Percentiles rank a stretch among this genome's conserved stretches.
These are phyloP conservation scores for Salvia hispanica DNA, from an alignment of 257 asterid species.

Conservation along the genomic window DNA sequence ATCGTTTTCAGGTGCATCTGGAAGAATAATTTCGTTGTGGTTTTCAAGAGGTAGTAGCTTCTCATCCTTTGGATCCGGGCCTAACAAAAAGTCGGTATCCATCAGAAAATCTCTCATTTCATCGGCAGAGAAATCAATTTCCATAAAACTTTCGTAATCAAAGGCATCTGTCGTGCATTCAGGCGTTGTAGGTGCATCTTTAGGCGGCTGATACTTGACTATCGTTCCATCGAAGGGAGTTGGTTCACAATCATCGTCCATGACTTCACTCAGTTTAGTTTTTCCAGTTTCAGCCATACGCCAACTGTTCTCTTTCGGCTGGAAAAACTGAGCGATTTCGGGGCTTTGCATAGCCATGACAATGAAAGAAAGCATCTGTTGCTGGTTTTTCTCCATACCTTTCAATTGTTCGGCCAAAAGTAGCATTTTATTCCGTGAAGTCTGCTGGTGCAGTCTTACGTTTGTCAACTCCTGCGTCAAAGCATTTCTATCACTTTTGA, in stretches of 20 bases:
- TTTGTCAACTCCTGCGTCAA: slow-evolving; percentile 68
- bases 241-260: slow-evolving; percentile 49
- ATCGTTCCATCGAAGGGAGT: slow-evolving; percentile 55
- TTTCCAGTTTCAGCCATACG: slow-evolving; percentile 48
- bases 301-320: slow-evolving; percentile 77
- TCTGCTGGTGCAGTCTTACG: slow-evolving; percentile 69
- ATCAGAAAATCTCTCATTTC: slow-evolving; percentile 62
- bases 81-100: slow-evolving; percentile 55
- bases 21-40: slow-evolving; percentile 52
- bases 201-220: slow-evolving; percentile 69
- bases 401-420: slow-evolving; percentile 64
- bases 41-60: slow-evolving; percentile 45
- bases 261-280: slow-evolving; percentile 52
- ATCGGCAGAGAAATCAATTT: slow-evolving; percentile 61
- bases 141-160: slow-evolving; percentile 54
- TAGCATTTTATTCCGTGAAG: slow-evolving; percentile 65
- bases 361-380: slow-evolving; percentile 94
- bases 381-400: slow-evolving; percentile 89
- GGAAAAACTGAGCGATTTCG: slow-evolving; percentile 69
- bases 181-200: slow-evolving; percentile 35
- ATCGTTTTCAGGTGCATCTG: slow-evolving; percentile 55
- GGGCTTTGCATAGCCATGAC: slow-evolving; percentile 97
- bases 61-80: slow-evolving; percentile 49
- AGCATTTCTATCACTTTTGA: slow-evolving; percentile 56
- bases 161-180: slow-evolving; percentile 31